phyloP scores from a whole-genome alignment of 768 basidiomycete genomes.

The Mycena metata region DNA sequence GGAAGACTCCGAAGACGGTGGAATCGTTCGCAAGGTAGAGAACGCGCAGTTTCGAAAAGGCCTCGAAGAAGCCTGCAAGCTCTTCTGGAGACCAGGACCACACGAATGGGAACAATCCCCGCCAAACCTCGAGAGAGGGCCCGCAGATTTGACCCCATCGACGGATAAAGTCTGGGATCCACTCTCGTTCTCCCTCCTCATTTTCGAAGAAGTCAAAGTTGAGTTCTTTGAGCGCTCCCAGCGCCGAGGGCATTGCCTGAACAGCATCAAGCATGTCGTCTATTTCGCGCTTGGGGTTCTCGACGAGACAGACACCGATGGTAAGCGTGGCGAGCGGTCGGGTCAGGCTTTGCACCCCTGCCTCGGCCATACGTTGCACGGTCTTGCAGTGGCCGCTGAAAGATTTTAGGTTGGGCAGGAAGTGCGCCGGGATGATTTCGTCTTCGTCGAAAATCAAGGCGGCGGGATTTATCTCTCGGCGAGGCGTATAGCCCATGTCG shows the following conservation, averaged over 20 bases:
- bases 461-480: neutral
- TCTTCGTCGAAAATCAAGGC: slow-evolving; percentile 5
- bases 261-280: slow-evolving; percentile 15
- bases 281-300: neutral
- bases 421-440: neutral
- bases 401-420: neutral
- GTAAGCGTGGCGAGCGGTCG: slow-evolving; percentile 6
- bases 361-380: slow-evolving; percentile 1
- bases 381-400: slow-evolving; percentile 24
- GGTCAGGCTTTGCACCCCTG: slow-evolving; percentile 1
- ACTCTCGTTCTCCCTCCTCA: neutral
- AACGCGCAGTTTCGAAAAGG: slow-evolving; percentile 11
- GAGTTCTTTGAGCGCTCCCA: slow-evolving; percentile 3
- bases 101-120: slow-evolving; percentile 4
- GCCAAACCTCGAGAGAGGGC: slow-evolving; percentile 17
- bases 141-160: slow-evolving; percentile 16
- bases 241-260: neutral
- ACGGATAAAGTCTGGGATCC: neutral
- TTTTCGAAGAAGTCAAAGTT: slow-evolving; percentile 11
- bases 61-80: slow-evolving; percentile 4
- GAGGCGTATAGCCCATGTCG: neutral
- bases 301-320: neutral
- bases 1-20: slow-evolving; percentile 3
- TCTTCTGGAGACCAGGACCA: slow-evolving; percentile 12
- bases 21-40: slow-evolving; percentile 7